phyloP scores from a whole-genome alignment of 2,329 filamentous ascomycete species.

The Microsporum audouinii region DNA sequence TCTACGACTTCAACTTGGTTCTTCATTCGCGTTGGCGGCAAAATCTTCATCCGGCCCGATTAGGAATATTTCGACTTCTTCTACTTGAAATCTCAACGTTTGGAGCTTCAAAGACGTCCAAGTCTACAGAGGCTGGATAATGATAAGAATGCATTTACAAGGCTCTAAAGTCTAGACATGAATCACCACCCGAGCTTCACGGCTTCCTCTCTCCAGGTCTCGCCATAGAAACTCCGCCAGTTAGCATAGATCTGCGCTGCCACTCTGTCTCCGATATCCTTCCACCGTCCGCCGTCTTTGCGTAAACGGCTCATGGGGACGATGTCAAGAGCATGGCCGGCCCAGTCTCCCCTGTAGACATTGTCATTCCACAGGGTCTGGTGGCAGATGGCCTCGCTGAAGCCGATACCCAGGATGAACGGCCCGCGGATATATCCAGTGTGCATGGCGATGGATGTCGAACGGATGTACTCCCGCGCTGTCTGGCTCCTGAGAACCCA shows the following conservation, averaged over 20 bases:
- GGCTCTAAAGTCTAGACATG: background rate
- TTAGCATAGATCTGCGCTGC: background rate
- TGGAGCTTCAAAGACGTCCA: background rate
- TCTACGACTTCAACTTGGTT: background rate
- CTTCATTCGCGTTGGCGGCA: background rate
- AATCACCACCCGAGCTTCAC: background rate
- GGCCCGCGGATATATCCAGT: background rate
- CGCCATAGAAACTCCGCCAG: background rate
- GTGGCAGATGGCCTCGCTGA: background rate
- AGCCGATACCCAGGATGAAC: background rate
- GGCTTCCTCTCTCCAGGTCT: background rate
- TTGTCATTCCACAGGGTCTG: background rate
- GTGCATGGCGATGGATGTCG: background rate
- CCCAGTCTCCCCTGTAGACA: background rate
- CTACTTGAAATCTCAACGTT: background rate
- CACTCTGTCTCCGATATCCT: background rate
- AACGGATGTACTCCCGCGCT: background rate
- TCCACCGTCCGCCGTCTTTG: background rate
- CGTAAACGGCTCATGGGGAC: background rate
- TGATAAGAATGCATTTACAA: background rate
- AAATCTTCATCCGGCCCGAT: conserved; percentile 1
- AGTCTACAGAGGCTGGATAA: background rate
- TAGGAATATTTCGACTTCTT: background rate
- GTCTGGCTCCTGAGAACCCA: background rate
- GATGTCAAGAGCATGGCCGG: background rate